Percentiles rank a stretch among this genome's conserved stretches.
phyloP scores from a whole-genome alignment of 2,329 filamentous ascomycete genomes.

The Cladosporium sphaerospermum region DNA sequence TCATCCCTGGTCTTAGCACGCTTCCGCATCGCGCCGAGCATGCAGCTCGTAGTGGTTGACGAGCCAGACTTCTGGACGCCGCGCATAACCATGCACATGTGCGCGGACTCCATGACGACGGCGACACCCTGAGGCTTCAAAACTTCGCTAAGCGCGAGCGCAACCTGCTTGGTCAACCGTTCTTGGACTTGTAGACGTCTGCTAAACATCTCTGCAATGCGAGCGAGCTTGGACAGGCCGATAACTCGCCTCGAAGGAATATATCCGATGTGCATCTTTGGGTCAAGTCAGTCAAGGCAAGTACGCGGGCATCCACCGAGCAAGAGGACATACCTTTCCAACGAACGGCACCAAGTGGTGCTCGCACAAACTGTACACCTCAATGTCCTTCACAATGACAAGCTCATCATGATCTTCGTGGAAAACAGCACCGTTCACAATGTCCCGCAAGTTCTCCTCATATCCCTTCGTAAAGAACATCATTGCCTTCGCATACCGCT shows the following conservation, averaged over 20 bases:
- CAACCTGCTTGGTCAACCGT: constrained; percentile 90
- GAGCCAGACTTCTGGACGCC: constrained; percentile 90
- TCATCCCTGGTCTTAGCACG: constrained; percentile 93
- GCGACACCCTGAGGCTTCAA: constrained; percentile 90
- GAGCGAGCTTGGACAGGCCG: constrained; percentile 88
- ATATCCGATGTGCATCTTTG: constrained; percentile 96
- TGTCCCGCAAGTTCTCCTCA: constrained; percentile 84
- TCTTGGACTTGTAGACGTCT: constrained; percentile 93
- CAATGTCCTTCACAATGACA: constrained; percentile 96
- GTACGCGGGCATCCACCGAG: not conserved
- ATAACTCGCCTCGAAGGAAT: constrained; percentile 89
- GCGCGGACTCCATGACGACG: constrained; percentile 94
- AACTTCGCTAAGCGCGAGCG: constrained; percentile 86
- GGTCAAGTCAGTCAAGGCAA: constrained; percentile 6
- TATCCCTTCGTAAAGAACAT: constrained; percentile 96
- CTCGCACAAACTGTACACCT: constrained; percentile 90
- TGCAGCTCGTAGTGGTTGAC: constrained; percentile 90
- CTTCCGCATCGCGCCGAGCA: constrained; percentile 90
- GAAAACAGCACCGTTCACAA: constrained; percentile 91
- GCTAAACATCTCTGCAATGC: constrained; percentile 95
- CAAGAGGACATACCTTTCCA: constrained; percentile 63
- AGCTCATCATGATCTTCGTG: constrained; percentile 95
- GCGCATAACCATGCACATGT: constrained; percentile 98
- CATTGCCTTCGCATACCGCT: constrained; percentile 90
- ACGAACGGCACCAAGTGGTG: constrained; percentile 96